phyloP scores from a whole-genome alignment of 1,139 yeast species.

The Yamadazyma blattariae region DNA sequence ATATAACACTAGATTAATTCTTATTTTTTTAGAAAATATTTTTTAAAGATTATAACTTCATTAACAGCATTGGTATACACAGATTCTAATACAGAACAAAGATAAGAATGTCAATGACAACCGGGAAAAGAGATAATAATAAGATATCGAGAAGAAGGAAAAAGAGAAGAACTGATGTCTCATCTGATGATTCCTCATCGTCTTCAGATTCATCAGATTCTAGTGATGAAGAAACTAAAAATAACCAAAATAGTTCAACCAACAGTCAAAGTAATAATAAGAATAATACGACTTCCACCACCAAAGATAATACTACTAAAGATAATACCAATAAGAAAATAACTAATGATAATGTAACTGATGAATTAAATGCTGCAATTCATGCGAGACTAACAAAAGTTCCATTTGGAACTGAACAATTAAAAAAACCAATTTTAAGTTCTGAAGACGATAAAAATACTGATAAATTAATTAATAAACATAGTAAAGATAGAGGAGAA shows the following conservation, averaged over 20 bases:
- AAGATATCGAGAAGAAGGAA: slow-evolving; percentile 46
- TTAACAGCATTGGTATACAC: too few relatives aligned
- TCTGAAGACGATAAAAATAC: neutral
- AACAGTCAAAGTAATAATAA: too few relatives aligned
- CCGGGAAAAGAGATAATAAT: too few relatives aligned
- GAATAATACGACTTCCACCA: too few relatives aligned
- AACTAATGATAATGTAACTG: slow-evolving; percentile 15
- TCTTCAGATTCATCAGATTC: slow-evolving; percentile 5
- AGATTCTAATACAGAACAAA: too few relatives aligned
- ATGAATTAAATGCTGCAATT: slow-evolving; percentile 12
- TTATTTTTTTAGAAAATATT: too few relatives aligned
- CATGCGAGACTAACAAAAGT: slow-evolving; percentile 13
- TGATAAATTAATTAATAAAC: slow-evolving; percentile 17
- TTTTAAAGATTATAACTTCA: too few relatives aligned
- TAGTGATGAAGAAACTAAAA: neutral
- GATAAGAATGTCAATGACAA: too few relatives aligned
- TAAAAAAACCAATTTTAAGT: neutral
- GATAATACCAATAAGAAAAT: too few relatives aligned
- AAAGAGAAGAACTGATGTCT: slow-evolving; percentile 77
- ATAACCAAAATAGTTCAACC: too few relatives aligned
- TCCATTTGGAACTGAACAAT: slow-evolving; percentile 20
- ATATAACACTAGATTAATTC: too few relatives aligned
- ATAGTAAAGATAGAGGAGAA: slow-evolving; percentile 28
- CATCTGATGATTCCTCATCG: slow-evolving; percentile 39
- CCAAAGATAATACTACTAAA: too few relatives aligned